Percentiles rank a stretch among this genome's conserved stretches.
Evolutionary conservation across 2,329 filamentous ascomycete genomes (phyloP).

Genomic region (Curvularia lunata): DNA sequence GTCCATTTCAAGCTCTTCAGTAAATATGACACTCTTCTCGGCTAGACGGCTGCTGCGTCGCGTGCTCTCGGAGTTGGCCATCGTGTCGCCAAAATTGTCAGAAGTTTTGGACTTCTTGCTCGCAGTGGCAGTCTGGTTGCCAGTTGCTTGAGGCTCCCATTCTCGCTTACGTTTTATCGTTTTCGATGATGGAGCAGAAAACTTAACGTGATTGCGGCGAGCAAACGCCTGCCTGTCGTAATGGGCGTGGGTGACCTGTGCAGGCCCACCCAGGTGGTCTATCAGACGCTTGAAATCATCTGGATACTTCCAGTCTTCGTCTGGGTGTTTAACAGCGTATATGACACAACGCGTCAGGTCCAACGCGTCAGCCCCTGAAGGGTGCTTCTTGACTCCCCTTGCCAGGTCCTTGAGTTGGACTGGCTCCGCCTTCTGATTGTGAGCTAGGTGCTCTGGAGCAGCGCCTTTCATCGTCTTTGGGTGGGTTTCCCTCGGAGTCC

Average conservation of each 20-base stretch:
- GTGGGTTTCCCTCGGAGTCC: too few species aligned
- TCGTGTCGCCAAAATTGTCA: too few species aligned
- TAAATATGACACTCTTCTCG: constrained; percentile 13
- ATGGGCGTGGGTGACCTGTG: constrained; percentile 22
- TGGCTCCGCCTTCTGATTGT: too few species aligned
- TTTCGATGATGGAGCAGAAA: constrained; percentile 2
- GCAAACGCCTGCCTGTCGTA: constrained; percentile 26
- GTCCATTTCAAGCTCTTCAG: constrained; percentile 12
- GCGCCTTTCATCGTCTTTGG: too few species aligned
- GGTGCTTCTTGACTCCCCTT: constrained; percentile 29
- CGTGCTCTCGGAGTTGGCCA: not conserved
- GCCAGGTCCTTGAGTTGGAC: constrained; percentile 33
- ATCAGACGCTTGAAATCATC: constrained; percentile 29
- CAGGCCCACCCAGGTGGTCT: constrained; percentile 26
- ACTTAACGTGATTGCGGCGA: constrained; percentile 17
- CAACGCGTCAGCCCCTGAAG: constrained; percentile 32
- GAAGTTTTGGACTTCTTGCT: too few species aligned
- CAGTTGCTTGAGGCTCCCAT: not conserved
- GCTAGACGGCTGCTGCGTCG: constrained; percentile 20
- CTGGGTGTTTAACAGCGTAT: constrained; percentile 26
- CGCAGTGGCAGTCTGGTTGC: not conserved
- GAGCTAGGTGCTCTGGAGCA: too few species aligned
- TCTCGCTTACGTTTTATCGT: not conserved
- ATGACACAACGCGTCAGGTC: constrained; percentile 39
- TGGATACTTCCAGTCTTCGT: constrained; percentile 37